Percentiles rank a stretch among this genome's conserved stretches.
phyloP scores from a whole-genome alignment of 148 eudicot species.

The Vaccinium vitisidaea region DNA sequence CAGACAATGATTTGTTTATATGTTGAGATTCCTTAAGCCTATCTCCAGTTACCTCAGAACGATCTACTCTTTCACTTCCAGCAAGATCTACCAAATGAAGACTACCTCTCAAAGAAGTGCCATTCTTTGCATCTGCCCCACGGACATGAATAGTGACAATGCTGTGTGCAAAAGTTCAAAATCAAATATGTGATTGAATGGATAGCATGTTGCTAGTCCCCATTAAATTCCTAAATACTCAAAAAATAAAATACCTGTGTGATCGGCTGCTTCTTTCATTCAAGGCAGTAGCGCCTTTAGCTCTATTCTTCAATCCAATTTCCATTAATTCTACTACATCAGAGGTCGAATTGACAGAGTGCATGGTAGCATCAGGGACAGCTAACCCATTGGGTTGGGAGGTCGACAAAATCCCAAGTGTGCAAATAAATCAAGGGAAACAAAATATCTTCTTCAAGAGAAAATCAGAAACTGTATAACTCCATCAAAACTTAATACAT shows the following conservation, averaged over 20 bases:
- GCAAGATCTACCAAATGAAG: slow-evolving; percentile 46
- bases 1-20: slow-evolving; percentile 42
- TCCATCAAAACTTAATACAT: background rate
- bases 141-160: slow-evolving; percentile 34
- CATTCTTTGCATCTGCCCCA: slow-evolving; percentile 34
- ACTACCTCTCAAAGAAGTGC: slow-evolving; percentile 32
- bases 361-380: slow-evolving; percentile 51
- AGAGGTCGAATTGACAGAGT: slow-evolving; percentile 31
- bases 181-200: background rate
- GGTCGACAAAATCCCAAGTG: slow-evolving; percentile 39
- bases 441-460: background rate
- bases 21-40: slow-evolving; percentile 47
- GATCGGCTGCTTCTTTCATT: slow-evolving; percentile 56
- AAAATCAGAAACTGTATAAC: background rate
- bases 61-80: slow-evolving; percentile 40
- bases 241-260: slow-evolving; percentile 34
- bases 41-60: slow-evolving; percentile 41
- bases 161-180: slow-evolving; percentile 17
- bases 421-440: slow-evolving; percentile 36
- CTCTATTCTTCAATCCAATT: slow-evolving; percentile 40
- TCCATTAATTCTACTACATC: slow-evolving; percentile 47
- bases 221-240: background rate
- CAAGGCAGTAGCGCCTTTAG: slow-evolving; percentile 45
- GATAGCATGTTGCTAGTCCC: background rate
- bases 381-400: slow-evolving; percentile 42